A percentile compares a stretch with the other conserved stretches of the same genome.
Evolutionary conservation across 1,284 basidiomycete species (phyloP).

Genomic region (Cutaneotrichosporon arboriforme): DNA sequence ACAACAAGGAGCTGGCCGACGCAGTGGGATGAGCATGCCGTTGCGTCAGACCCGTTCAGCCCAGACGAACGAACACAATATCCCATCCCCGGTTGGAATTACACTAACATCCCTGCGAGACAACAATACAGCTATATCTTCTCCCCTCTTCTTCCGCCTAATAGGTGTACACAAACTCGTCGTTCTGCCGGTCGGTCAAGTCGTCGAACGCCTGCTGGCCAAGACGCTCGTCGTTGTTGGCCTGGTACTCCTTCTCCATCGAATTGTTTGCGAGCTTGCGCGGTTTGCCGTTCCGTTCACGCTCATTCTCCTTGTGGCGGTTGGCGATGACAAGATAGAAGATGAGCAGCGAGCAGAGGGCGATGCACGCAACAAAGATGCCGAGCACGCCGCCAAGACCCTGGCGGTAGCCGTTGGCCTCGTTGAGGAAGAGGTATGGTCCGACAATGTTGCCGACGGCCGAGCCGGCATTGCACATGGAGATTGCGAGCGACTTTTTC

Average conservation of each 20-base stretch:
- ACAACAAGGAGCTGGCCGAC: too few species aligned
- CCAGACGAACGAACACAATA: too few species aligned
- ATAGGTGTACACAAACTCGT: slow-evolving; percentile 31
- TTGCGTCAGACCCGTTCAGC: too few species aligned
- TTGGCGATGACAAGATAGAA: slow-evolving; percentile 28
- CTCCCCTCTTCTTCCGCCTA: slow-evolving; percentile 2
- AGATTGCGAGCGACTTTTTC: slow-evolving; percentile 35
- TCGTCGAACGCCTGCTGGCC: slow-evolving; percentile 29
- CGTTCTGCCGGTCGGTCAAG: slow-evolving; percentile 30
- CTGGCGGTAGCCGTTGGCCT: slow-evolving; percentile 26
- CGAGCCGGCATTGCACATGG: slow-evolving; percentile 27
- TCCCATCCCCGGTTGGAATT: too few species aligned
- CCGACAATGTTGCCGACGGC: slow-evolving; percentile 31
- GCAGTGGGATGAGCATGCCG: too few species aligned
- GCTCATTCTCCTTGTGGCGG: slow-evolving; percentile 34
- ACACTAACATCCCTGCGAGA: too few species aligned
- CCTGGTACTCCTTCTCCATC: slow-evolving; percentile 22
- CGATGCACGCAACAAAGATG: slow-evolving; percentile 27
- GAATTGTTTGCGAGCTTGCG: slow-evolving; percentile 38
- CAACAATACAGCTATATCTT: background rate
- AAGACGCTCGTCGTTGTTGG: slow-evolving; percentile 16
- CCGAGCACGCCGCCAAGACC: slow-evolving; percentile 32
- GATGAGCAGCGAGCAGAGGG: slow-evolving; percentile 7
- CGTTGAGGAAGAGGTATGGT: slow-evolving; percentile 27
- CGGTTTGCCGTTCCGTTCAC: slow-evolving; percentile 39